phyloP scores from a whole-genome alignment of 2,329 filamentous ascomycete species.

The Harringtonia lauricola region DNA sequence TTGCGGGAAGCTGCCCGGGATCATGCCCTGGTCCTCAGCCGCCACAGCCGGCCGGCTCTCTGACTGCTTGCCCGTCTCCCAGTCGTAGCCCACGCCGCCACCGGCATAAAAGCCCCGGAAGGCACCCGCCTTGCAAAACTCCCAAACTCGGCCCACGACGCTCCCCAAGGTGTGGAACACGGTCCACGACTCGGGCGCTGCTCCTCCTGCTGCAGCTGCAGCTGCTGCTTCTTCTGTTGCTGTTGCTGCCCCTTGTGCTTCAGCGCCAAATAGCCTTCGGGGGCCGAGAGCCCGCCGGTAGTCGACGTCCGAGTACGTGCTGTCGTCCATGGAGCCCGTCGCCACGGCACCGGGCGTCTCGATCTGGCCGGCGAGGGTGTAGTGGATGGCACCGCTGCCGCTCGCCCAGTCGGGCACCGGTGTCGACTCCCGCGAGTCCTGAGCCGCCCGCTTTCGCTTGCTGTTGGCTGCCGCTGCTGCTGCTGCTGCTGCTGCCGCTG shows the following conservation, averaged over 20 bases:
- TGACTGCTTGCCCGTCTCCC: constrained; percentile 14
- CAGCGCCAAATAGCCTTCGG: constrained; percentile 16
- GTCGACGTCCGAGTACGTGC: constrained; percentile 44
- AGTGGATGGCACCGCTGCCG: constrained; percentile 22
- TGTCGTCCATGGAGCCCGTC: constrained; percentile 33
- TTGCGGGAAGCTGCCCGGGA: neutral
- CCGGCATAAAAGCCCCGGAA: constrained; percentile 84
- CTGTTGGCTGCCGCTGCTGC: constrained; percentile 14
- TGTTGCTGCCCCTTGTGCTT: constrained; percentile 14
- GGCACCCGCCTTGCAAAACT: constrained; percentile 65
- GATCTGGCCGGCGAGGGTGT: constrained; percentile 43
- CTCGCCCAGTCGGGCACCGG: constrained; percentile 21
- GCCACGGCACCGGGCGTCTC: constrained; percentile 29
- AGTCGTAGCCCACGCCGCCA: constrained; percentile 58
- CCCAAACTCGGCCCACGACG: constrained; percentile 68
- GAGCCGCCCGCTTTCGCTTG: constrained; percentile 32
- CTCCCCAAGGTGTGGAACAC: constrained; percentile 53
- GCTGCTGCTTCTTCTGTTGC: constrained; percentile 13
- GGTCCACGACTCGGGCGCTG: constrained; percentile 3
- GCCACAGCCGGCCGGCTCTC: neutral
- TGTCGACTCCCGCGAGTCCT: constrained; percentile 22
- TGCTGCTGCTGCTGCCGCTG: no score
- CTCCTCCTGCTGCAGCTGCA: constrained; percentile 8
- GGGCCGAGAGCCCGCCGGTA: constrained; percentile 42
- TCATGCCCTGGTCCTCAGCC: no score